phyloP scores from a whole-genome alignment of 2,329 filamentous ascomycete genomes.

The Chaetomium sp. region DNA sequence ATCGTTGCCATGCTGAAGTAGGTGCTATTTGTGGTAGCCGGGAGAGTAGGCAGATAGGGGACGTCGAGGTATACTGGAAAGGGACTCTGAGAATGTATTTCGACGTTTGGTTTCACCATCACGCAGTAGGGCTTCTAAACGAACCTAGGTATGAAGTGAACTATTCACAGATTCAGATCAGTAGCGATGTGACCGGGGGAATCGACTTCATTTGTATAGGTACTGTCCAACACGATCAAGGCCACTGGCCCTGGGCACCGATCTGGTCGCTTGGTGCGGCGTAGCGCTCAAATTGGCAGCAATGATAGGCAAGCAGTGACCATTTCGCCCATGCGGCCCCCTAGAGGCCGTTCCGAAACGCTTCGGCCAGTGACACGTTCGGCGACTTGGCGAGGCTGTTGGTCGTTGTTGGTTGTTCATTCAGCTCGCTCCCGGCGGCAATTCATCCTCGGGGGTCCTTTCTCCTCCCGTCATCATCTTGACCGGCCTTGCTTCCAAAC shows the following conservation, averaged over 20 bases:
- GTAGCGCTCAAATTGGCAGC: neutral
- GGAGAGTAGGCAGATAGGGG: neutral
- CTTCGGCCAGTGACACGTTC: neutral
- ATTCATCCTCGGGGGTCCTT: neutral
- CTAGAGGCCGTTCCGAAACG: neutral
- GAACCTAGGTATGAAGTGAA: neutral
- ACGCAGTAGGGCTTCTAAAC: neutral
- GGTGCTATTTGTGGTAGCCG: neutral
- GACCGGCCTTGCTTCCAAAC: neutral
- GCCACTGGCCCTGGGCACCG: too few relatives aligned
- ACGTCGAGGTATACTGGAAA: neutral
- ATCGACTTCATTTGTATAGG: neutral
- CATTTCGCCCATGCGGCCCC: neutral
- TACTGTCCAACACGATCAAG: neutral
- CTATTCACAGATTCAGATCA: neutral
- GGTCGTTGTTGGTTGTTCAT: neutral
- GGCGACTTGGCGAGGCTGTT: constrained; percentile 3
- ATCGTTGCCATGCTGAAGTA: constrained; percentile 5
- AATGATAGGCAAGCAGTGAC: constrained; percentile 2
- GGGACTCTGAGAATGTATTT: neutral
- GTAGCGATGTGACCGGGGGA: neutral
- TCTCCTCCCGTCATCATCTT: neutral
- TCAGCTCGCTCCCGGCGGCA: neutral
- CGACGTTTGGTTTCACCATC: neutral
- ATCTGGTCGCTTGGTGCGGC: neutral